Conservation (phyloP, 129 eudicot genomes). For the Sambucus nigra region DNA sequence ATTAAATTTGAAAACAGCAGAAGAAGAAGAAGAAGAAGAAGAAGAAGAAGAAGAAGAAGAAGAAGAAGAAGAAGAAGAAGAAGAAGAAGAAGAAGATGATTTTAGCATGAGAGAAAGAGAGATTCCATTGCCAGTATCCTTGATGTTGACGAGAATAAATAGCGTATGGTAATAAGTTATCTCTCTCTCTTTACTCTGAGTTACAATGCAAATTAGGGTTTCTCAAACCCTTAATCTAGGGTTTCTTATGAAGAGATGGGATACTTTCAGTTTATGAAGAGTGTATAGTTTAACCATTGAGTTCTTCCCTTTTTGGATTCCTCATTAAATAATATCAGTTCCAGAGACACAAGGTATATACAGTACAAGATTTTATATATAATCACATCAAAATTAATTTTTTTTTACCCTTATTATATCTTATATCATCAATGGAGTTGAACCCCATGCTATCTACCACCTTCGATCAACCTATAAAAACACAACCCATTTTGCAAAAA, state of each 20-base stretch:
- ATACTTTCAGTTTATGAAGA: not conserved
- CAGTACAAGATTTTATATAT: not conserved
- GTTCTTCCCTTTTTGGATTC: not conserved
- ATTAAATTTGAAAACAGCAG: not conserved
- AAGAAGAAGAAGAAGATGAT: too few species aligned
- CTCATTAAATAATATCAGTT: not conserved
- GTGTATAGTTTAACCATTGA: not conserved
- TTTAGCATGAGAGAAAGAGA: not conserved
- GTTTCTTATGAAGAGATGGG: conserved; percentile 3
- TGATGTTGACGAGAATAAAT: not conserved
- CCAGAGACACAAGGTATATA: not conserved
- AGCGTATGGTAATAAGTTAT: not conserved
- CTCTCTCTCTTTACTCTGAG: not conserved
- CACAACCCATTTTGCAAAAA: conserved; percentile 2
- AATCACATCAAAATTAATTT: not conserved
- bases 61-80: too few species aligned
- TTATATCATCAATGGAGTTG: conserved; percentile 3
- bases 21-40: too few species aligned
- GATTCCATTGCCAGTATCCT: not conserved
- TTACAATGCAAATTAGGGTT: conserved; percentile 19
- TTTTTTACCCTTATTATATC: conserved; percentile 8
- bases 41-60: too few species aligned
- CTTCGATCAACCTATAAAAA: not conserved
- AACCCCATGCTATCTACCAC: conserved; percentile 5
- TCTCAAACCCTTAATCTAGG: conserved; percentile 8